Conservation (phyloP, 352 stramenopile species). For the Phytophthora ohioensis region DNA sequence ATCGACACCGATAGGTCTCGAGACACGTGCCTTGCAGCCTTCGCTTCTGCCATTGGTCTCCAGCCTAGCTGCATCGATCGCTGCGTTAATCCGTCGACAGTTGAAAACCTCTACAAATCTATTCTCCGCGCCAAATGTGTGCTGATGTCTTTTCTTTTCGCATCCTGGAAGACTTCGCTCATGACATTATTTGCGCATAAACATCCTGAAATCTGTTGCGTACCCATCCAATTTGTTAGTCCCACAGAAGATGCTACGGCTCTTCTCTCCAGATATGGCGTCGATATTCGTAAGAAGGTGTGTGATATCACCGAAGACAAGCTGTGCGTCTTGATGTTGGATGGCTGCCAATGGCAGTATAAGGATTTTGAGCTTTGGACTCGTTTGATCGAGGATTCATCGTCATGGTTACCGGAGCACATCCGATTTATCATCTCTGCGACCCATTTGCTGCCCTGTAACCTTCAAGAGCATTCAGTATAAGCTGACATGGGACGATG, state of each 20-base stretch:
- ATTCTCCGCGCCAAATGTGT: too few species aligned
- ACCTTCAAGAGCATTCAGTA: neutral
- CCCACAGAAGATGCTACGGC: neutral
- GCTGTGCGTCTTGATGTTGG: conserved; percentile 16
- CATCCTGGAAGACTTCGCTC: conserved; percentile 15
- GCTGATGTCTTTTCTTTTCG: too few species aligned
- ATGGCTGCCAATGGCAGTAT: conserved; percentile 22
- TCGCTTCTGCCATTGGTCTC: too few species aligned
- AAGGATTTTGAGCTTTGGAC: conserved; percentile 16
- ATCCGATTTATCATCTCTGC: conserved; percentile 25
- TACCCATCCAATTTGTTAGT: conserved; percentile 6
- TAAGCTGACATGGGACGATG: conserved; percentile 26
- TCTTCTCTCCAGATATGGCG: neutral
- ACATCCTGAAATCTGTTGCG: conserved; percentile 9
- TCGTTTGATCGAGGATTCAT: neutral
- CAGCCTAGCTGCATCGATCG: too few species aligned
- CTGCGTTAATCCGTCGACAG: too few species aligned
- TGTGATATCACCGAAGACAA: conserved; percentile 1
- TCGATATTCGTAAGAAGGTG: neutral
- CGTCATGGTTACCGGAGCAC: conserved; percentile 2
- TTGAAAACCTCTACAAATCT: too few species aligned
- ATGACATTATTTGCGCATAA: conserved; percentile 12
- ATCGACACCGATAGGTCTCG: too few species aligned
- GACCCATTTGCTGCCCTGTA: conserved; percentile 26
- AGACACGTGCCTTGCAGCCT: too few species aligned